Evolutionary conservation across 2,329 filamentous ascomycete species (phyloP), one percentile per base, ranked within the genome.

Genomic region (Bertia moriformis): DNA sequence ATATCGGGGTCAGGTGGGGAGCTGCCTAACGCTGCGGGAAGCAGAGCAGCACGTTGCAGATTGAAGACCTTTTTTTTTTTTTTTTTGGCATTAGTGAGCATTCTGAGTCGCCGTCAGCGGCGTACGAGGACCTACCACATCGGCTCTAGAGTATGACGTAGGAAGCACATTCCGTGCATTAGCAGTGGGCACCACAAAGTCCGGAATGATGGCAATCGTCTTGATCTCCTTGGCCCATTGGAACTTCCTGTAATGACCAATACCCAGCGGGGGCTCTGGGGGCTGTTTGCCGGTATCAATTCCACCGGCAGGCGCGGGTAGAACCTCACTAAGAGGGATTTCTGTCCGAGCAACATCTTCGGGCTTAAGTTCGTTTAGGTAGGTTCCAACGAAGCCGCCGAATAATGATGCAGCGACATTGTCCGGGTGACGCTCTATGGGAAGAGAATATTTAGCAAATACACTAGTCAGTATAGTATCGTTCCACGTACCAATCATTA

Each of bases 331-430:
- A 24, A 83, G 65, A 3, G 79, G 79, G 40, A 85, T 83, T 53
- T 84, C 79, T 47, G 73, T 78, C 38, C 79, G 66, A 46, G 77
- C 75, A 44, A 76, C 72, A 49, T 83, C 78, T 51, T 73, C 74
- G 1, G 77, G 73, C 46, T 77, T 71, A 39, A 84, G 64, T 48
- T 83, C 78, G 54, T 81, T 82, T 41, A 84, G 63, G 49, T 84
- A 84, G 27, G 78, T 83, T 39, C 79, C 79, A 12, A 84, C 76
- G 47, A 85, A 83, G 4, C 80, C 80, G 44, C 80, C 80, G 47
- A 81, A 83, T 14, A 83, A 65, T 4, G 79, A 78, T 15, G 80
- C 79, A 17, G 78, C 80, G 39, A 85, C 76, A 52, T 80, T 80
- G 52, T 80, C 75, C n/a, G 75, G 75, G 53, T 80, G 75, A 32